phyloP scores from a whole-genome alignment of 108 stramenopile genomes.

The Parietichytrium sp. region DNA sequence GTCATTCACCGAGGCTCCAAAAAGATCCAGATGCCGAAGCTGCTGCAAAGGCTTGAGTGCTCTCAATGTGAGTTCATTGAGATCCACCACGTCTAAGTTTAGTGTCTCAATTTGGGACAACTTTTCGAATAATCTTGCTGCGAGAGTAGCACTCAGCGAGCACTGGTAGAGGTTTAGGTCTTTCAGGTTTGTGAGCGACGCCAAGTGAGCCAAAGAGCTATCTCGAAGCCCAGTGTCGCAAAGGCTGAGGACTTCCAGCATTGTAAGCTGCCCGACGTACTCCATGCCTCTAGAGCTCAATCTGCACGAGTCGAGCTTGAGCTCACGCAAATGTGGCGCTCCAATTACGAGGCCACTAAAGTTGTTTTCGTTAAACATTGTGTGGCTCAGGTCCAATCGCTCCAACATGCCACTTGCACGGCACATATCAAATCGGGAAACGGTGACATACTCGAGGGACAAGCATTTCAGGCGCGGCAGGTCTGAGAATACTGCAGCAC shows the following conservation, averaged over 20 bases:
- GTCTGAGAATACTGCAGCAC: not conserved
- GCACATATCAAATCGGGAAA: not conserved
- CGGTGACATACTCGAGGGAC: not conserved
- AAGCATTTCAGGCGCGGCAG: not conserved
- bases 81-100: not conserved
- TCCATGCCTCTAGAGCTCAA: not conserved
- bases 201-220: not conserved
- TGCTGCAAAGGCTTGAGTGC: not conserved
- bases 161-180: not conserved
- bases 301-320: conserved; percentile 1
- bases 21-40: conserved; percentile 27
- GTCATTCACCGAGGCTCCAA: not conserved
- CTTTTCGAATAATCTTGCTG: not conserved
- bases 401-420: not conserved
- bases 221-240: not conserved
- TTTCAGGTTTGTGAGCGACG: not conserved
- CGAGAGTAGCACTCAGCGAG: not conserved
- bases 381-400: not conserved
- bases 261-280: not conserved
- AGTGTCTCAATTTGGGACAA: not conserved
- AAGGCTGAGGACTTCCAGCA: not conserved
- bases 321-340: not conserved
- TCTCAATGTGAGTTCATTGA: not conserved
- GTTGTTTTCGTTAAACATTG: not conserved
- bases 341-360: not conserved